A percentile compares a stretch with the other conserved stretches of the same genome.
phyloP scores from a whole-genome alignment of 306 rosid genomes.

The Fagus crenata region DNA sequence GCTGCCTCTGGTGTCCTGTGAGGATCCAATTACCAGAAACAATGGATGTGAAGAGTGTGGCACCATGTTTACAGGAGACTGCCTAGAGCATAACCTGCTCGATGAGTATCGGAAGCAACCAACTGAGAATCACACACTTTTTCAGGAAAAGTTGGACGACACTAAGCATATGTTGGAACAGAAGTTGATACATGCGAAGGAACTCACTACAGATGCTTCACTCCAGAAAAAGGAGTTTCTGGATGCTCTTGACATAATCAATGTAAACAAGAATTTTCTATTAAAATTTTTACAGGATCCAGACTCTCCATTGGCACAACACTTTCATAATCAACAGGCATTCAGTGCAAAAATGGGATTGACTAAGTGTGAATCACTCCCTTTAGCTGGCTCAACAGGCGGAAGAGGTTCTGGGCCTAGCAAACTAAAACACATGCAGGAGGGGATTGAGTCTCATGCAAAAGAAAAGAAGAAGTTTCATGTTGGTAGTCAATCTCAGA shows the following conservation, averaged over 20 bases:
- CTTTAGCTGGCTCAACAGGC: conserved; percentile 30
- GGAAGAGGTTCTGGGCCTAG: conserved; percentile 25
- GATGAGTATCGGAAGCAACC: conserved; percentile 29
- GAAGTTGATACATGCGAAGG: conserved; percentile 41
- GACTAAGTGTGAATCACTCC: conserved; percentile 52
- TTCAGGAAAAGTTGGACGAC: conserved; percentile 10
- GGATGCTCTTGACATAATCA: conserved; percentile 58
- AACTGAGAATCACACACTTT: neutral
- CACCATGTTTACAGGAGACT: conserved; percentile 21
- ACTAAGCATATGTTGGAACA: conserved; percentile 18
- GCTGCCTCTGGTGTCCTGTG: conserved; percentile 24
- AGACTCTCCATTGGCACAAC: conserved; percentile 44
- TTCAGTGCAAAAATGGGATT: conserved; percentile 27
- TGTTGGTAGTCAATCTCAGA: conserved; percentile 8
- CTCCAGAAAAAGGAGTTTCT: conserved; percentile 55
- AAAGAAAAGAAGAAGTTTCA: conserved; percentile 14
- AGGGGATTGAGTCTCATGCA: conserved; percentile 3
- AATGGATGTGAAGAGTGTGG: conserved; percentile 38
- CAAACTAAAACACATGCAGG: conserved; percentile 30
- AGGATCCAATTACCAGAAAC: conserved; percentile 18
- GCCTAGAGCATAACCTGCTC: conserved; percentile 6
- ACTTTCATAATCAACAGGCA: conserved; percentile 42
- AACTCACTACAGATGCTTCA: conserved; percentile 49
- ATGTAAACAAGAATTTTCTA: conserved; percentile 44
- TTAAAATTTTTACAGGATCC: conserved; percentile 45